These are phyloP conservation scores for Salinomyces thailandicus DNA, from an alignment of 2,329 filamentous ascomycete genomes.

Conservation along the genomic window DNA sequence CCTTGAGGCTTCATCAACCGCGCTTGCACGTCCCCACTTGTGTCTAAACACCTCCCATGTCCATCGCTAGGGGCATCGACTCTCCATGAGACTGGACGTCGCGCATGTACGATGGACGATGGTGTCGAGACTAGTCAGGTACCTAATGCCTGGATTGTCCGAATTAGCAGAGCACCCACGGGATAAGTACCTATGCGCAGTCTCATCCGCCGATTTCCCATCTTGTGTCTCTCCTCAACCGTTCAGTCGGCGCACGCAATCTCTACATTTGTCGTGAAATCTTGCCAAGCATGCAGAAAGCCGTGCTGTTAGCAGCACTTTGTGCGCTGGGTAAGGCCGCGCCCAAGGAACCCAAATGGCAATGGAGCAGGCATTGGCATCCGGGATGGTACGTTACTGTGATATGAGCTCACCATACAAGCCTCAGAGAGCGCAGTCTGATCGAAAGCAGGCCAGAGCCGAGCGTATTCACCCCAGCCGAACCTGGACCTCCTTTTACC, in stretches of 20 bases:
- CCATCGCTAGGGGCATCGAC: not conserved
- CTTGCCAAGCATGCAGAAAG: not conserved
- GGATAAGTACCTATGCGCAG: not conserved
- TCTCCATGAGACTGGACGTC: not conserved
- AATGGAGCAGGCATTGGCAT: slow-evolving; percentile 2
- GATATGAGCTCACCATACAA: no score
- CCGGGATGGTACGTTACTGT: slow-evolving; percentile 7
- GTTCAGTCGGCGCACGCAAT: not conserved
- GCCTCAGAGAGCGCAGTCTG: no score
- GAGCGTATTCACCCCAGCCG: slow-evolving; percentile 5
- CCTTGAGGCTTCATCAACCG: not conserved
- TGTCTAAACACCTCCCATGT: slow-evolving; percentile 1
- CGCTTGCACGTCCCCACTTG: slow-evolving; percentile 2
- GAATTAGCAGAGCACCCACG: not conserved
- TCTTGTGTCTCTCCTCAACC: not conserved
- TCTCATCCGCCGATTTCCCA: not conserved
- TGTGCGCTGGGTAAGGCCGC: not conserved
- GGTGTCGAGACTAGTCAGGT: slow-evolving; percentile 1
- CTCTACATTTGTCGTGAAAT: not conserved
- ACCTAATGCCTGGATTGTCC: no score
- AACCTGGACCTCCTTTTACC: slow-evolving; percentile 3
- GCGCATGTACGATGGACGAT: slow-evolving; percentile 4
- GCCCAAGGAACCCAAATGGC: slow-evolving; percentile 1
- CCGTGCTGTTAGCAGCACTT: not conserved
- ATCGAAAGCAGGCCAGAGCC: slow-evolving; percentile 3